Conservation (phyloP, 2,329 filamentous ascomycete genomes). For the Fusarium staphyleae region DNA sequence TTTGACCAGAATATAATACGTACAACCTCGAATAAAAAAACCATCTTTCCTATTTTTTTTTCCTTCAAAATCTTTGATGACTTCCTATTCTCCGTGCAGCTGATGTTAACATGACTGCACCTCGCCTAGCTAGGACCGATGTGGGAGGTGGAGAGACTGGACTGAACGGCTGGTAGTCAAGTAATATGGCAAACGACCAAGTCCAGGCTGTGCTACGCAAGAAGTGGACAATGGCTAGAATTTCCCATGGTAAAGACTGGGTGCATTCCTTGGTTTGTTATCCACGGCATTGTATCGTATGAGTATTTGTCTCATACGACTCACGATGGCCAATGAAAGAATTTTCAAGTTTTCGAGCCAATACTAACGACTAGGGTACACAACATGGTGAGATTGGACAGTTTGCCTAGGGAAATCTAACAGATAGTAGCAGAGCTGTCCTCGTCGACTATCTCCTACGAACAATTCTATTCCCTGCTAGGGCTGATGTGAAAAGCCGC, state of each 20-base stretch:
- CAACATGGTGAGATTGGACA: not conserved
- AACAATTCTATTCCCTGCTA: not conserved
- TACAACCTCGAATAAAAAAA: not conserved
- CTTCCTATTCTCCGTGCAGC: not conserved
- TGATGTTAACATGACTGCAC: not conserved
- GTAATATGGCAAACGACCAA: slow-evolving; percentile 3
- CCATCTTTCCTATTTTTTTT: not conserved
- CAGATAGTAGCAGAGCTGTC: slow-evolving; percentile 5
- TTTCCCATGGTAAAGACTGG: slow-evolving; percentile 21
- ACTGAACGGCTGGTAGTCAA: slow-evolving; percentile 1
- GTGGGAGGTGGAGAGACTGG: slow-evolving; percentile 2
- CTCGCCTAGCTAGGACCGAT: not conserved
- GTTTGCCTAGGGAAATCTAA: not conserved
- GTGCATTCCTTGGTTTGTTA: slow-evolving; percentile 26
- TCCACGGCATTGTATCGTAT: no score
- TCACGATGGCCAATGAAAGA: no score
- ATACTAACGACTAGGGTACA: slow-evolving; percentile 3
- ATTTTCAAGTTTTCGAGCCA: no score
- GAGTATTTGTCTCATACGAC: not conserved
- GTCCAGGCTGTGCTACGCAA: slow-evolving; percentile 7
- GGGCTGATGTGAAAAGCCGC: no score
- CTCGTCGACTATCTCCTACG: not conserved
- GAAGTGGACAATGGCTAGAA: slow-evolving; percentile 24
- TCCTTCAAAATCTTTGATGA: not conserved
- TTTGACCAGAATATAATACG: no score